These are phyloP conservation scores for Orbilia brochopaga DNA, from an alignment of 2,329 filamentous ascomycete genomes.

Conservation along the genomic window DNA sequence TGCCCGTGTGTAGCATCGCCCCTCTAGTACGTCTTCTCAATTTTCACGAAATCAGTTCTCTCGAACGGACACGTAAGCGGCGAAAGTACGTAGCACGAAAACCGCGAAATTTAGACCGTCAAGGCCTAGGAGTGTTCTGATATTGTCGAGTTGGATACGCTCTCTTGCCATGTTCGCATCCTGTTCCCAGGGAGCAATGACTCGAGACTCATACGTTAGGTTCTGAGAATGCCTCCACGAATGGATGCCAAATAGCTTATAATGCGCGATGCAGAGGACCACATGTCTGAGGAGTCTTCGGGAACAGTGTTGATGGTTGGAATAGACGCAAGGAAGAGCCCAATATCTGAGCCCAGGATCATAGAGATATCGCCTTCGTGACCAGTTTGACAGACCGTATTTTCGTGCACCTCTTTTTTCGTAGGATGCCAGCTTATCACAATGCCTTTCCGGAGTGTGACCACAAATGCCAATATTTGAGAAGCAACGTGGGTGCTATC, in stretches of 20 bases:
- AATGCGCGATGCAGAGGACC: conserved; percentile 38
- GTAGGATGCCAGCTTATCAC: conserved; percentile 12
- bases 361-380: conserved; percentile 27
- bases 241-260: conserved; percentile 29
- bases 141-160: conserved; percentile 25
- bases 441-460: conserved; percentile 44
- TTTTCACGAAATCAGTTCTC: conserved; percentile 23
- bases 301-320: conserved; percentile 29
- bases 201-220: conserved; percentile 22
- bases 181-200: conserved; percentile 8
- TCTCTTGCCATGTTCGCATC: conserved; percentile 19
- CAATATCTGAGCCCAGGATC: conserved; percentile 24
- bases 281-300: conserved; percentile 28
- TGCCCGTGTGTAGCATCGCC: conserved; percentile 33
- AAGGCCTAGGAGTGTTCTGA: conserved; percentile 5
- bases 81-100: conserved; percentile 50
- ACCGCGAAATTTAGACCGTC: conserved; percentile 21
- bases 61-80: conserved; percentile 28
- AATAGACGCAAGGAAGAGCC: conserved; percentile 26
- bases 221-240: conserved; percentile 33
- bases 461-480: conserved; percentile 37
- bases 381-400: conserved; percentile 13
- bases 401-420: conserved; percentile 22
- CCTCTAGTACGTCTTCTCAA: conserved; percentile 49
- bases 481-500: conserved; percentile 26